These are phyloP conservation scores for Tetrahymena elliotti DNA, from an alignment of 73 alveolate genomes.

Conservation along the genomic window DNA sequence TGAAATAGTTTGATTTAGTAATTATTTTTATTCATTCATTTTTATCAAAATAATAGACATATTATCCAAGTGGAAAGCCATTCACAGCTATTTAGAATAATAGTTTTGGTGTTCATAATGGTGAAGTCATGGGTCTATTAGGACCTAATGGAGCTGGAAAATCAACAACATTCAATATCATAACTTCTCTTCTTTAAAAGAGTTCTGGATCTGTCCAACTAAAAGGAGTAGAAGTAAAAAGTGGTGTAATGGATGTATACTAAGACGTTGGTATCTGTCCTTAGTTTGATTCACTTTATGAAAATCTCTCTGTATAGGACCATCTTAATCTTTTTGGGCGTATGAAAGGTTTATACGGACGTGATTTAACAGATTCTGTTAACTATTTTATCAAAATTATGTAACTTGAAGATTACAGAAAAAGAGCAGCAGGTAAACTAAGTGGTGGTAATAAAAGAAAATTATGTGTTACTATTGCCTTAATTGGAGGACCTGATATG, in stretches of 20 bases:
- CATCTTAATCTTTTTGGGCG: slow-evolving; percentile 61
- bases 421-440: slow-evolving; percentile 55
- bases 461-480: slow-evolving; percentile 81
- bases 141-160: slow-evolving; percentile 67
- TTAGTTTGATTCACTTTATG: slow-evolving; percentile 59
- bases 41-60: background rate
- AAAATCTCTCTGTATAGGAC: slow-evolving; percentile 55
- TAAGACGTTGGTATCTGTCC: slow-evolving; percentile 66
- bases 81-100: slow-evolving; percentile 34
- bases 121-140: slow-evolving; percentile 41
- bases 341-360: slow-evolving; percentile 48
- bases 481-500: slow-evolving; percentile 90
- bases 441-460: slow-evolving; percentile 98
- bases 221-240: slow-evolving; percentile 26
- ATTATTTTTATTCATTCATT: too few relatives aligned
- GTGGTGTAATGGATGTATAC: slow-evolving; percentile 31
- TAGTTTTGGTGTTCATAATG: slow-evolving; percentile 22
- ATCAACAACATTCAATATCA: slow-evolving; percentile 42
- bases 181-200: slow-evolving; percentile 37
- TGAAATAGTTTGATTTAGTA: background rate
- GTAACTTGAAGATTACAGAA: slow-evolving; percentile 59
- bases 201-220: slow-evolving; percentile 50
- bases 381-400: slow-evolving; percentile 53
- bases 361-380: slow-evolving; percentile 37
- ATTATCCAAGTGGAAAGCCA: background rate